Percentiles rank a stretch among this genome's conserved stretches.
These are phyloP conservation scores for Bimuria novae-zelandiae DNA, from an alignment of 2,329 filamentous ascomycete genomes.

Conservation along the genomic window DNA sequence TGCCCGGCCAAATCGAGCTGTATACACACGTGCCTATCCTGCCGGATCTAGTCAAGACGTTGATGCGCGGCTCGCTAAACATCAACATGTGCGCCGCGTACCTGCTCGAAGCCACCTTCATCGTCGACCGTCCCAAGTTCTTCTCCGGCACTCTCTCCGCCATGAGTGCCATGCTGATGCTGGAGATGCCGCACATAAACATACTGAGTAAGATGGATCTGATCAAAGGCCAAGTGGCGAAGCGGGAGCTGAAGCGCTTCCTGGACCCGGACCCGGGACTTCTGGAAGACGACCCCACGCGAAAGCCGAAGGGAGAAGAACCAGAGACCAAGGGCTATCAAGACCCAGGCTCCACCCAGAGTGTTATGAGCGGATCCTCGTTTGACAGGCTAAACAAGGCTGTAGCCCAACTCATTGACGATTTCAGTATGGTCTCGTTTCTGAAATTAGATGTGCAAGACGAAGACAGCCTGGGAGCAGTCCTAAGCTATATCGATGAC, in stretches of 20 bases:
- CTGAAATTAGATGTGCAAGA: conserved; percentile 86
- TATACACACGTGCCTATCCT: conserved; percentile 97
- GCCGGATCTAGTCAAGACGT: conserved; percentile 78
- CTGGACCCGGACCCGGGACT: conserved; percentile 82
- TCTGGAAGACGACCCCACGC: conserved; percentile 76
- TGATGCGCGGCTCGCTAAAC: conserved; percentile 82
- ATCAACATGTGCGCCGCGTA: conserved; percentile 93
- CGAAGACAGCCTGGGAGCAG: conserved; percentile 84
- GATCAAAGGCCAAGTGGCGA: conserved; percentile 84
- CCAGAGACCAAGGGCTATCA: conserved; percentile 55
- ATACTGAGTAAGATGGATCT: conserved; percentile 98
- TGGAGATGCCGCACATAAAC: conserved; percentile 96
- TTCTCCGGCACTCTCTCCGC: conserved; percentile 94
- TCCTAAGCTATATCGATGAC: conserved; percentile 92
- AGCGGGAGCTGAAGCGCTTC: conserved; percentile 87
- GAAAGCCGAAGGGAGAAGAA: conserved; percentile 24
- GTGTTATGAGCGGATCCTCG: conserved; percentile 77
- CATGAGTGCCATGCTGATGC: conserved; percentile 99
- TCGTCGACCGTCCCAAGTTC: conserved; percentile 95
- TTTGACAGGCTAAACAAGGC: conserved; percentile 85
- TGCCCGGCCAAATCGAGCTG: conserved; percentile 98
- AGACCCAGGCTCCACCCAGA: conserved; percentile 68
- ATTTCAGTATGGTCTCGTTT: conserved; percentile 98
- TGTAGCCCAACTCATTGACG: conserved; percentile 89
- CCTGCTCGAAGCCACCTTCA: conserved; percentile 92